These are phyloP conservation scores for Acarospora socialis DNA, from an alignment of 2,329 filamentous ascomycete species.

Conservation along the genomic window DNA sequence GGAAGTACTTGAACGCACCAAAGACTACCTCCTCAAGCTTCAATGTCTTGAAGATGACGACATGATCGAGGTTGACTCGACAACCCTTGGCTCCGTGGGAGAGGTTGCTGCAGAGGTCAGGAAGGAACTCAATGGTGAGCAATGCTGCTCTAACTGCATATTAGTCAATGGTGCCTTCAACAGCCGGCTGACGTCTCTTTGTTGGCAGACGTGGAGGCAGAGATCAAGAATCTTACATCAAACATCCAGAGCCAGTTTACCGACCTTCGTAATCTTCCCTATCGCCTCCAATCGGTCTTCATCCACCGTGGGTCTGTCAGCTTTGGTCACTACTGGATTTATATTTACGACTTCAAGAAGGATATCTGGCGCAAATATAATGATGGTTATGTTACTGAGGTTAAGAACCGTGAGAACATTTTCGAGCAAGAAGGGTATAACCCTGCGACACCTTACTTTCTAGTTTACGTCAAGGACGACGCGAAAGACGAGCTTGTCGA, in stretches of 20 bases:
- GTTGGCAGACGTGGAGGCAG: constrained; percentile 22
- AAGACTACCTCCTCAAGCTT: constrained; percentile 31
- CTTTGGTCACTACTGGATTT: constrained; percentile 91
- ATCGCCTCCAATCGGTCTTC: constrained; percentile 81
- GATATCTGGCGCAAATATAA: constrained; percentile 88
- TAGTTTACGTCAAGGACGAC: constrained; percentile 66
- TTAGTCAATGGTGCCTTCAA: constrained; percentile 8
- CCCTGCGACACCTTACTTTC: constrained; percentile 64
- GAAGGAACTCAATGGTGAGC: constrained; percentile 32
- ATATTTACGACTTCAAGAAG: constrained; percentile 77
- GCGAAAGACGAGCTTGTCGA: constrained; percentile 45
- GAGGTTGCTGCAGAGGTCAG: constrained; percentile 31
- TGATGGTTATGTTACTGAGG: constrained; percentile 63
- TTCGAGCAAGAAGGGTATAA: constrained; percentile 47
- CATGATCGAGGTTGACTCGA: constrained; percentile 28
- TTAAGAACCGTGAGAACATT: constrained; percentile 50
- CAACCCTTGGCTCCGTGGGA: constrained; percentile 29
- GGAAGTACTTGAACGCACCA: constrained; percentile 22
- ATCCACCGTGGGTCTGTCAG: constrained; percentile 59
- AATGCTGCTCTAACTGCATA: constrained; percentile 1
- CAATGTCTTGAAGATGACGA: constrained; percentile 27
- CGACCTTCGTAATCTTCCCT: constrained; percentile 51
- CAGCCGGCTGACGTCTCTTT: not conserved
- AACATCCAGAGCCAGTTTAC: constrained; percentile 46
- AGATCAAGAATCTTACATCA: constrained; percentile 36